Percentiles rank a stretch among this genome's conserved stretches.
Conservation (phyloP, 495 filamentous ascomycete species). For the Aspergillus sclerotiicarbonarius region DNA sequence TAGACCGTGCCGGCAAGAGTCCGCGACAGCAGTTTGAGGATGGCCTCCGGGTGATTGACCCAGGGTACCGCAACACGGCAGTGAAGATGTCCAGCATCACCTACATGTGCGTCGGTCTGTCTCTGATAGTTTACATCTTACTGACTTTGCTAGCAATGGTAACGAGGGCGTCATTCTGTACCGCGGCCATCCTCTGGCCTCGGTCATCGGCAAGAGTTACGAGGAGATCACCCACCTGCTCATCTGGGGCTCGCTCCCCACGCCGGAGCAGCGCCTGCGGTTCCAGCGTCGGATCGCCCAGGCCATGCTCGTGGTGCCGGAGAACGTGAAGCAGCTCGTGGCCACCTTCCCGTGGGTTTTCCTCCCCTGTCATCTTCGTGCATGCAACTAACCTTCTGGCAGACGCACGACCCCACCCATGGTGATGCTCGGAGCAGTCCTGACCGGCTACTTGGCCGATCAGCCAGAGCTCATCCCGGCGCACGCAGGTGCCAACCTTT, state of each 20-base stretch:
- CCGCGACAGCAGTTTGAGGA: background rate
- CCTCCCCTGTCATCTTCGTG: background rate
- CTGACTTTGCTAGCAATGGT: background rate
- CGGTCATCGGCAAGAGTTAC: background rate
- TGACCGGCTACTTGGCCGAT: background rate
- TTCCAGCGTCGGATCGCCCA: background rate
- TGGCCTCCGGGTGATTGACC: conserved; percentile 45
- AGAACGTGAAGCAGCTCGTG: background rate
- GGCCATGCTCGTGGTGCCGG: background rate
- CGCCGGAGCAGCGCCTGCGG: background rate
- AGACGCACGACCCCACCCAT: background rate
- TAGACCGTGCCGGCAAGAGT: background rate
- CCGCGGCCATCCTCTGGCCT: background rate
- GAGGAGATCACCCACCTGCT: background rate
- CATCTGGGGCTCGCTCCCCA: background rate
- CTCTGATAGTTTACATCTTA: background rate
- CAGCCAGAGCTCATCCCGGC: background rate
- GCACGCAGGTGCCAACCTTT: background rate
- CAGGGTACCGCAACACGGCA: conserved; percentile 49
- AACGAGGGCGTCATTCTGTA: conserved; percentile 9
- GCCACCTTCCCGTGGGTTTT: background rate
- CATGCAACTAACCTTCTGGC: background rate
- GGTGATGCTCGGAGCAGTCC: background rate
- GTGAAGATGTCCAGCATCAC: conserved; percentile 43
- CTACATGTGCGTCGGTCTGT: conserved; percentile 13